A percentile compares a stretch with the other conserved stretches of the same genome.
Evolutionary conservation across 257 asterid genomes (phyloP).

Genomic region (Nyctanthes arbortristis): DNA sequence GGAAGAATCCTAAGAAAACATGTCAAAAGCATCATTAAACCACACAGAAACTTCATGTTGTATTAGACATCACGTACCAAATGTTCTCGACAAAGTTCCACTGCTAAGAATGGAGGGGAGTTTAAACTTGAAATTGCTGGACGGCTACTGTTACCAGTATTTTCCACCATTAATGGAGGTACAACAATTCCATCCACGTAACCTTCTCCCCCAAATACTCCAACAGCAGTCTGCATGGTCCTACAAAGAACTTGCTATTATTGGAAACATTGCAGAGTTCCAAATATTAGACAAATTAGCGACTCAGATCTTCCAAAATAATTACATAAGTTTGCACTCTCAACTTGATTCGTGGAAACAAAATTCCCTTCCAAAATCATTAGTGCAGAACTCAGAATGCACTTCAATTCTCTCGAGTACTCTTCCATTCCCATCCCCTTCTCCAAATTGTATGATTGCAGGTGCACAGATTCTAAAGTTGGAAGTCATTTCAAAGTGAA

Average conservation of each 20-base stretch:
- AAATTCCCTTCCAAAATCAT: slow-evolving; percentile 7
- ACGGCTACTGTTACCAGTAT: slow-evolving; percentile 61
- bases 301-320: neutral
- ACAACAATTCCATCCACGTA: slow-evolving; percentile 51
- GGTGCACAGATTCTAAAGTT: neutral
- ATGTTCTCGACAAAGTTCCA: slow-evolving; percentile 92
- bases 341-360: neutral
- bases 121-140: slow-evolving; percentile 81
- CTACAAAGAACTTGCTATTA: slow-evolving; percentile 43
- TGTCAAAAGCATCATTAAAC: neutral
- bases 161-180: slow-evolving; percentile 72
- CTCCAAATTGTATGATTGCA: neutral
- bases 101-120: slow-evolving; percentile 75
- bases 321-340: neutral
- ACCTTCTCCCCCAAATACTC: slow-evolving; percentile 85
- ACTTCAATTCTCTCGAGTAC: no score
- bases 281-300: neutral
- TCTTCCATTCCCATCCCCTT: neutral
- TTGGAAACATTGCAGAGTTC: slow-evolving; percentile 4
- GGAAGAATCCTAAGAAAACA: neutral
- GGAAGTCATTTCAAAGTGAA: slow-evolving; percentile 2
- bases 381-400: no score
- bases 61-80: slow-evolving; percentile 49
- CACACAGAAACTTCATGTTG: neutral
- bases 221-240: slow-evolving; percentile 98